Conservation (phyloP, 805 yeast species). For the Schwanniomyces pseudopolymorphus region DNA sequence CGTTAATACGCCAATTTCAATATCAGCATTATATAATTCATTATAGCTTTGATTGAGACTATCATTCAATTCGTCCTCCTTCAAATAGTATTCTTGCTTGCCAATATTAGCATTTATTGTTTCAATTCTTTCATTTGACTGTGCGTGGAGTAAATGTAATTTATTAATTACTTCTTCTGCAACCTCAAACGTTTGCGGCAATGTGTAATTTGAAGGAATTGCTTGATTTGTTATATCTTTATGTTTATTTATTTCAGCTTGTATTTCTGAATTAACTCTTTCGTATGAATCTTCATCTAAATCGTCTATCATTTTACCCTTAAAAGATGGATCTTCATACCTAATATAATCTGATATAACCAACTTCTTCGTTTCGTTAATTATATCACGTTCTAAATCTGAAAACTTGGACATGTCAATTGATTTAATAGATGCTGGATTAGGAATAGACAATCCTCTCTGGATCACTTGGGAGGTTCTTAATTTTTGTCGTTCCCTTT, state of each 20-base stretch:
- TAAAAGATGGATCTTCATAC: conserved; percentile 18
- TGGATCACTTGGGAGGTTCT: conserved; percentile 50
- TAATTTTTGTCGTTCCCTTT: conserved; percentile 26
- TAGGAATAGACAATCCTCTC: conserved; percentile 43
- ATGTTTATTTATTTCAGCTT: not conserved
- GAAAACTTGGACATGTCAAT: not conserved
- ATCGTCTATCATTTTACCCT: conserved; percentile 22
- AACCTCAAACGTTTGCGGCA: conserved; percentile 15
- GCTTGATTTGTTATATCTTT: not conserved
- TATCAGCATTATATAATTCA: conserved; percentile 13
- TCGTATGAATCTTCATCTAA: conserved; percentile 26
- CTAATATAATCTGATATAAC: conserved; percentile 43
- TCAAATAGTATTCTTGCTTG: not conserved
- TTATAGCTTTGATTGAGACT: conserved; percentile 8
- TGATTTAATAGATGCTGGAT: conserved; percentile 13
- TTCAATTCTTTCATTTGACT: not conserved
- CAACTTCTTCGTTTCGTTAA: conserved; percentile 32
- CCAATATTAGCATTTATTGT: conserved; percentile 2
- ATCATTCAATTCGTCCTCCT: conserved; percentile 5
- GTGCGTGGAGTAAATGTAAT: conserved; percentile 15
- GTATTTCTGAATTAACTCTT: conserved; percentile 18
- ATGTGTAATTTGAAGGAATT: not conserved
- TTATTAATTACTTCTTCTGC: conserved; percentile 15
- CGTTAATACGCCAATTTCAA: conserved; percentile 12
- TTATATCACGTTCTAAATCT: conserved; percentile 19